Evolutionary conservation across 2,329 filamentous ascomycete species (phyloP).

Genomic region (Calonectria honghensis): DNA sequence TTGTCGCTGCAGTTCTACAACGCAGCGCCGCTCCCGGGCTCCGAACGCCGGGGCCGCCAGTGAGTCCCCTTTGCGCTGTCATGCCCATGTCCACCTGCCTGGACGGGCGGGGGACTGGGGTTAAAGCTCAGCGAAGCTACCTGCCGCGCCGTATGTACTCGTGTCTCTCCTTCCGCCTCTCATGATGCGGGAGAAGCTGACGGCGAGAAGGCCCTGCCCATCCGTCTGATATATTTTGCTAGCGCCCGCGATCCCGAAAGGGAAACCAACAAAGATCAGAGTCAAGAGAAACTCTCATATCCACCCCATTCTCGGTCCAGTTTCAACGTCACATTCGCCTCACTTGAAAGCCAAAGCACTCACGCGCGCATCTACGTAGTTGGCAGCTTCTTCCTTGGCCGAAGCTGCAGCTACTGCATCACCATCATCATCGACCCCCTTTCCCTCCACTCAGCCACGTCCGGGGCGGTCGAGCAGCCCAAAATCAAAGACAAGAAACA

Average conservation of each 20-base stretch:
- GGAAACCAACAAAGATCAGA: neutral
- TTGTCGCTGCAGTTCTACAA: slow-evolving; percentile 25
- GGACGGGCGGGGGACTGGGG: neutral
- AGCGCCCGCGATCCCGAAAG: neutral
- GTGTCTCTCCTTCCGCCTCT: neutral
- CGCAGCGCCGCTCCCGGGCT: slow-evolving; percentile 52
- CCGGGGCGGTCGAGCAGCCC: slow-evolving; percentile 29
- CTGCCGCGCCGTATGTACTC: neutral
- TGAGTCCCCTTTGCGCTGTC: neutral
- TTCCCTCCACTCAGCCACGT: slow-evolving; percentile 33
- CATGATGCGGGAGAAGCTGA: neutral
- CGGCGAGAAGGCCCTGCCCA: neutral
- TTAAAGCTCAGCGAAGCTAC: slow-evolving; percentile 8
- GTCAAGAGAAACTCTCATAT: neutral
- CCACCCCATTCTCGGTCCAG: neutral
- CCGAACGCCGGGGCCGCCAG: slow-evolving; percentile 50
- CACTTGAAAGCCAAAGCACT: neutral
- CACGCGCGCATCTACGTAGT: neutral
- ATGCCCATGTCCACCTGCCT: neutral
- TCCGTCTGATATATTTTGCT: neutral
- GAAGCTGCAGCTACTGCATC: slow-evolving; percentile 30
- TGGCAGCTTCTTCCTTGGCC: neutral
- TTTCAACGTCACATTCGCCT: slow-evolving; percentile 16
- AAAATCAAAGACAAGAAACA: slow-evolving; percentile 9
- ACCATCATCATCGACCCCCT: slow-evolving; percentile 15